Base-by-base conservation (phyloP, 1,284 basidiomycete species). In the Puccinia novopanici region DNA sequence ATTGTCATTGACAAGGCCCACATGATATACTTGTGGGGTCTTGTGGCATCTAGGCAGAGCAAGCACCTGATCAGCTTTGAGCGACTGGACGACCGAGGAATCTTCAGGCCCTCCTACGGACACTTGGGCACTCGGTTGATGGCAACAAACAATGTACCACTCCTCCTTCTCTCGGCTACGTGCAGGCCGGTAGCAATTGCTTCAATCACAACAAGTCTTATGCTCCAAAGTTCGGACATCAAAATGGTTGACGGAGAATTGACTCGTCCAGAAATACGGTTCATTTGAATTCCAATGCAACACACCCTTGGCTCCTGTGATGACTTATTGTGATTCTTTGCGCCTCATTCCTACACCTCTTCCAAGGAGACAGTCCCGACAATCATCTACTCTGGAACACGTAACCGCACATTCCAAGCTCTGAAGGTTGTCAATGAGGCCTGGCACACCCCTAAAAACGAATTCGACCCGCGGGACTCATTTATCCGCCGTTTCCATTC, bases 1-100 rank as follows among this genome's bases (percentile, higher is more conserved):
- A 72, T 54, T 50, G 70, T 72, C 0, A 37, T 72, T 72, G 70
- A 72, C 3, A 13, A 72, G 34, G 70, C 70, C 59, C 59, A 48
- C 2, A 9, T 48, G 8, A 48, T 48, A 48, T 48, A 3, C 45
- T 48, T 48, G 45, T 48, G 45, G 45, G 45, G 45, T 9, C 45
- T 48, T 12, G 45, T 48, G 2, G 45, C 1, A 19, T 48, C 3
- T 3, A 30, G 34, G 27, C 30, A 50, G 48, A 37, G 40, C 24
- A 50, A 55, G 24, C 19, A 22, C 13, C 34, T 55, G 0, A 34
- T 15, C 27, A 34, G 24, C 15, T 55, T 52, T 72, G 19, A 22
- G 24, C 48, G 27, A 27, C 48, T n/a, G 2, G 5, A 72, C 10
- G 70, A 72, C 52, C n/a, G 22, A 1, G 42, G 19, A 9, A 27